Evolutionary conservation across 1,139 yeast genomes (phyloP), one percentile per base, ranked within the genome.

Genomic region (Saccharomyces hybrid): DNA sequence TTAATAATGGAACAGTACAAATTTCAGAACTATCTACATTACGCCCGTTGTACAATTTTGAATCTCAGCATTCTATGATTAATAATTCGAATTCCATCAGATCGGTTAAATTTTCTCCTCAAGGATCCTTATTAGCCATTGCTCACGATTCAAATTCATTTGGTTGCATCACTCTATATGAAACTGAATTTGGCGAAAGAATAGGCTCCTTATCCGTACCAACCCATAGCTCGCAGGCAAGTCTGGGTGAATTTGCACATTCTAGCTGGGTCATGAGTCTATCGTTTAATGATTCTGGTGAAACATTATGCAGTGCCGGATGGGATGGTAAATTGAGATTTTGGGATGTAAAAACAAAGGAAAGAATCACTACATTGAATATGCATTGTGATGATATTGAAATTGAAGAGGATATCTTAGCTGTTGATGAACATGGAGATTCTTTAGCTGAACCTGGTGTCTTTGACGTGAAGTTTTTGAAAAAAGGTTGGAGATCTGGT

Each of bases 241-340:
- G 75, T 9, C 75, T 84, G 34, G 89, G 89, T 4, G 86, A 88
- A 2, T 83, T 81, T 67, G 97, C 97, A 1, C 98, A 91, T 65
- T 83, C 82, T 49, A 90, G 95, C 2, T 90, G 97, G 96, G 82
- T 95, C 48, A 82, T 91, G 75, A 83, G 84, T 4, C 64, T 91
- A 19, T 83, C 84, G 58, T 93, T 93, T 75, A 88, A 86, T 63
- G 83, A 83, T 31, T 81, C 82, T 3, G 98, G 97, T 28, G 82
- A 82, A 57, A 78, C 78, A 47, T 72, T 93, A 52, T 88, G 88
- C 3, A 80, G 86, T 54, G 86, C 89, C 59, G 93, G 93, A 6
- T 85, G 87, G 60, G 98, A 91, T 66, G 87, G 89, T 54, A 81
- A 83, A 57, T 77, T 88, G 7, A 78, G 95, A 61, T 79, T 93